Conservation (phyloP, 1,139 yeast species). For the Hyphopichia burtonii region DNA sequence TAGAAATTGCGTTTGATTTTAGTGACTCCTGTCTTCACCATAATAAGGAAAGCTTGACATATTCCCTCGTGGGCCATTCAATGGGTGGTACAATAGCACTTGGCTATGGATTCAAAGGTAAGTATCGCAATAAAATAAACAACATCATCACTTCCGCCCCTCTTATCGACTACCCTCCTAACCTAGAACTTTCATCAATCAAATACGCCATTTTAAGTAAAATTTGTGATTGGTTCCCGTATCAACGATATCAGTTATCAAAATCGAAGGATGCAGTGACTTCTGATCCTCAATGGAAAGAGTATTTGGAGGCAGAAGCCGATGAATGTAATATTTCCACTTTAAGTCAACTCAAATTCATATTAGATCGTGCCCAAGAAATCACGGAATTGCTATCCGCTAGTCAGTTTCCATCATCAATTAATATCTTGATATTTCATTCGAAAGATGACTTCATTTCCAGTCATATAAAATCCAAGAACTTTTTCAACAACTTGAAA, state of each 20-base stretch:
- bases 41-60: background rate
- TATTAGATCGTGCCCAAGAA: constrained; percentile 17
- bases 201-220: background rate
- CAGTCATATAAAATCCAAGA: constrained; percentile 13
- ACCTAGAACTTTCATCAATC: constrained; percentile 11
- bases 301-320: constrained; percentile 15
- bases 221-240: background rate
- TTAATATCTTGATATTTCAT: constrained; percentile 14
- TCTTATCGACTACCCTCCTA: constrained; percentile 13
- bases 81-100: constrained; percentile 23
- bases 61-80: constrained; percentile 19
- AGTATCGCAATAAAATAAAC: constrained; percentile 11
- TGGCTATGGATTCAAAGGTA: constrained; percentile 17
- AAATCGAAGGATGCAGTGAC: constrained; percentile 13
- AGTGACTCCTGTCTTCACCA: constrained; percentile 1
- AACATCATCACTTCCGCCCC: constrained; percentile 19
- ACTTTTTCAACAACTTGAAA: constrained; percentile 14
- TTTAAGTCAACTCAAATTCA: constrained; percentile 15
- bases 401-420: no score
- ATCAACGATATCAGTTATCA: background rate
- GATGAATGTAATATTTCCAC: constrained; percentile 18
- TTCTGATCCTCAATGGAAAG: constrained; percentile 16
- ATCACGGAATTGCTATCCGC: no score
- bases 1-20: constrained; percentile 11
- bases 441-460: constrained; percentile 17